A percentile compares a stretch with the other conserved stretches of the same genome.
phyloP scores from a whole-genome alignment of 352 stramenopile genomes.

The Phytophthora nicotianae region DNA sequence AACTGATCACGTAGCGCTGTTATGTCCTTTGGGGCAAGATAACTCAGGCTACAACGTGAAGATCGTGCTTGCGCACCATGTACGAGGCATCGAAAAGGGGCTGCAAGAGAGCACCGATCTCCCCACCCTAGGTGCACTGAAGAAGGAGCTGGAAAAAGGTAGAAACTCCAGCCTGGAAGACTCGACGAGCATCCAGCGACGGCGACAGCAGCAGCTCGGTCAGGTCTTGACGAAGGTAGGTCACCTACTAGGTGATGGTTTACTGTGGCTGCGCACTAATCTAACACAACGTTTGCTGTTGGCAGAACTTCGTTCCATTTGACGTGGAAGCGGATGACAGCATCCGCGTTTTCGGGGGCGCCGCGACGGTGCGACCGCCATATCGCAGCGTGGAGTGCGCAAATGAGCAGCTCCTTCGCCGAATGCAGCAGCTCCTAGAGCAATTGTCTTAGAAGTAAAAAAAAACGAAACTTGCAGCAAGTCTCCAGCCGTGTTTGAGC shows the following conservation, averaged over 20 bases:
- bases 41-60: slow-evolving; percentile 31
- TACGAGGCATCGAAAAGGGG: slow-evolving; percentile 19
- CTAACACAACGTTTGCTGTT: not conserved
- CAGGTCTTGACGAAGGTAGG: slow-evolving; percentile 33
- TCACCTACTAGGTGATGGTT: not conserved
- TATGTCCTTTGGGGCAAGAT: slow-evolving; percentile 13
- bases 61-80: slow-evolving; percentile 42
- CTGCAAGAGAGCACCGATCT: slow-evolving; percentile 15
- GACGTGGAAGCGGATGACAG: slow-evolving; percentile 18
- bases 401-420: slow-evolving; percentile 59
- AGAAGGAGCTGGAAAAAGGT: slow-evolving; percentile 10
- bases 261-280: not conserved
- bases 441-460: slow-evolving; percentile 21
- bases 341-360: slow-evolving; percentile 51
- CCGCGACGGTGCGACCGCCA: slow-evolving; percentile 46
- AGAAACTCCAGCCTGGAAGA: slow-evolving; percentile 1
- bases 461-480: not conserved
- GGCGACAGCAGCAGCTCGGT: slow-evolving; percentile 17
- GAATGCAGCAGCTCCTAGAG: slow-evolving; percentile 44
- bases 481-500: not conserved
- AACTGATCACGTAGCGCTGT: slow-evolving; percentile 54
- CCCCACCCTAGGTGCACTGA: slow-evolving; percentile 24
- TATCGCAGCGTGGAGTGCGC: slow-evolving; percentile 39
- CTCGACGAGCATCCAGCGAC: slow-evolving; percentile 3
- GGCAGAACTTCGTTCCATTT: slow-evolving; percentile 33